A percentile compares a stretch with the other conserved stretches of the same genome.
Evolutionary conservation across 768 basidiomycete genomes (phyloP).

Genomic region (Hysterangium stoloniferum): DNA sequence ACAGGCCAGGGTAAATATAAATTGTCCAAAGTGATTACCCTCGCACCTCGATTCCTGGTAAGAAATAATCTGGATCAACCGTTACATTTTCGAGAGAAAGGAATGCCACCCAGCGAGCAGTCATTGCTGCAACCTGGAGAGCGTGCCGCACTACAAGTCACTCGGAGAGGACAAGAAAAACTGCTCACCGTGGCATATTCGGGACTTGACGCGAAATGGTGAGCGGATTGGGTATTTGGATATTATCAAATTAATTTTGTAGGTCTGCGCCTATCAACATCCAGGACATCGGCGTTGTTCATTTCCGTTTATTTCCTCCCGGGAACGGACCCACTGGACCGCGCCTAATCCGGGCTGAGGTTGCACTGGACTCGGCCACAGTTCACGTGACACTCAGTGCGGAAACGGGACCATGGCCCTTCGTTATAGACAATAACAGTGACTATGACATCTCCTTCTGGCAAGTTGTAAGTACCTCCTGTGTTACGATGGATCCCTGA

Average conservation of each 20-base stretch:
- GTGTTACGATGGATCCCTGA: not conserved
- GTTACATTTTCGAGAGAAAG: conserved; percentile 82
- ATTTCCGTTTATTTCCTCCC: conserved; percentile 58
- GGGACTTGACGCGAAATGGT: conserved; percentile 83
- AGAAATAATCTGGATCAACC: conserved; percentile 67
- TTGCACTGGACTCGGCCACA: conserved; percentile 77
- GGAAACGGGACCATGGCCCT: conserved; percentile 78
- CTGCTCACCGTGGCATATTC: conserved; percentile 80
- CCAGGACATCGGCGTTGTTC: conserved; percentile 79
- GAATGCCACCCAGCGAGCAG: conserved; percentile 54
- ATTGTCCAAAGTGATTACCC: conserved; percentile 85
- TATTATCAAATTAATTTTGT: conserved; percentile 7
- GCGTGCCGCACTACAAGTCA: conserved; percentile 55
- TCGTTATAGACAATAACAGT: conserved; percentile 84
- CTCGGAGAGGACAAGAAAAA: conserved; percentile 61
- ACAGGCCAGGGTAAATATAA: conserved; percentile 98
- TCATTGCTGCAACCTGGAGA: conserved; percentile 60
- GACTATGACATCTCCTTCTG: conserved; percentile 58
- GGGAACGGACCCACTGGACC: conserved; percentile 27
- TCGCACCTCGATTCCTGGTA: conserved; percentile 85
- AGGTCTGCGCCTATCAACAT: conserved; percentile 94
- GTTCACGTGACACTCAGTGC: conserved; percentile 75
- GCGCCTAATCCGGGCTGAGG: conserved; percentile 64
- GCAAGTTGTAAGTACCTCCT: conserved; percentile 53
- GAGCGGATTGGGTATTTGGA: conserved; percentile 13